A percentile compares a stretch with the other conserved stretches of the same genome.
Conservation (phyloP, 2,329 filamentous ascomycete species). For the Cladophialophora immunda region DNA sequence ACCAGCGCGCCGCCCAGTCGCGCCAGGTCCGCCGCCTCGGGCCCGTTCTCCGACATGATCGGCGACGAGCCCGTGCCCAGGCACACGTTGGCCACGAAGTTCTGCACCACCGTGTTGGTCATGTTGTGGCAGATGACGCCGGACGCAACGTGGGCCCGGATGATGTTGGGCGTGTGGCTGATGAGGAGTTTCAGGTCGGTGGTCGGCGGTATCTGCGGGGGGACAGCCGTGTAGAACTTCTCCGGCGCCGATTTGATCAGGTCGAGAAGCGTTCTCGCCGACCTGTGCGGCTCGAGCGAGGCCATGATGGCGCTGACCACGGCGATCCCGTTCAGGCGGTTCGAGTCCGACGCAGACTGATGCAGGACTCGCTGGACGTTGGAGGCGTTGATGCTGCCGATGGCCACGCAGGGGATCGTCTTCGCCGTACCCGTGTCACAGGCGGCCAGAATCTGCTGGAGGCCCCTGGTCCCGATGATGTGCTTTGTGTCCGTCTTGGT, state of each 20-base stretch:
- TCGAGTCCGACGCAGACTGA: constrained; percentile 62
- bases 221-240: constrained; percentile 42
- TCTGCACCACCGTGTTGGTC: constrained; percentile 96
- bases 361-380: constrained; percentile 79
- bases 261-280: constrained; percentile 66
- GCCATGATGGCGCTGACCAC: constrained; percentile 89
- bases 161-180: constrained; percentile 55
- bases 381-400: constrained; percentile 82
- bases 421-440: constrained; percentile 59
- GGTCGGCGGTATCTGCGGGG: constrained; percentile 41
- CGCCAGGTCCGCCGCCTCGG: constrained; percentile 83
- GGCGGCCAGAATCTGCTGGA: constrained; percentile 70
- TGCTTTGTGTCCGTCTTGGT: constrained; percentile 91
- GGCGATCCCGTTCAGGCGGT: constrained; percentile 77
- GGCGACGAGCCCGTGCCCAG: constrained; percentile 82
- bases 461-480: constrained; percentile 77
- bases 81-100: constrained; percentile 91
- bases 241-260: constrained; percentile 59
- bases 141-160: constrained; percentile 67
- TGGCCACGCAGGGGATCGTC: constrained; percentile 75
- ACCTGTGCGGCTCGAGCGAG: constrained; percentile 70
- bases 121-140: constrained; percentile 92
- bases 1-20: constrained; percentile 79
- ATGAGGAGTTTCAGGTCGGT: constrained; percentile 42
- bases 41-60: constrained; percentile 90